These are phyloP conservation scores for Usnea hakonensis DNA, from an alignment of 495 filamentous ascomycete genomes.

Conservation along the genomic window DNA sequence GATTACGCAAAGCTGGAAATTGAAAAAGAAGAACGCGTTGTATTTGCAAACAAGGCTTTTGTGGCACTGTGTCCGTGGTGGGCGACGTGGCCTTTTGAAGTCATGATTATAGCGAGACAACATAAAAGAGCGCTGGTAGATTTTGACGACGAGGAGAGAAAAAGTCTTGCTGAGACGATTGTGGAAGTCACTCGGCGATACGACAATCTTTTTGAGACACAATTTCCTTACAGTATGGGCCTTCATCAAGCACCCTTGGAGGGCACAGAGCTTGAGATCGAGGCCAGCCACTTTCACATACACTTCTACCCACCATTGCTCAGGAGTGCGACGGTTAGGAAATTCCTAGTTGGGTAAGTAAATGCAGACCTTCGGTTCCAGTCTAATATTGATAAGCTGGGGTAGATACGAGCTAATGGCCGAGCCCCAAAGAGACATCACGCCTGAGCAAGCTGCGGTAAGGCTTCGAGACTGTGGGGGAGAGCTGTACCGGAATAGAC, in stretches of 20 bases:
- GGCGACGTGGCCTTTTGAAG: conserved; percentile 95
- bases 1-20: conserved; percentile 84
- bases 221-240: conserved; percentile 90
- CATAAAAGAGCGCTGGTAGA: conserved; percentile 79
- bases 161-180: conserved; percentile 70
- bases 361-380: not conserved
- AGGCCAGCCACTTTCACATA: conserved; percentile 84
- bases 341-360: conserved; percentile 80
- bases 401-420: conserved; percentile 80
- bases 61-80: conserved; percentile 91
- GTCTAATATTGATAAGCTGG: not conserved
- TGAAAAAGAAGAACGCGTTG: conserved; percentile 72
- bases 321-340: conserved; percentile 85
- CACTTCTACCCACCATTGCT: conserved; percentile 95
- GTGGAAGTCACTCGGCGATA: conserved; percentile 83
- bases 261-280: conserved; percentile 74
- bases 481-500: conserved; percentile 69
- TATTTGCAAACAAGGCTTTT: conserved; percentile 78
- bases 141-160: conserved; percentile 57
- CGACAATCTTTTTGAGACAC: conserved; percentile 94
- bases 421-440: conserved; percentile 95
- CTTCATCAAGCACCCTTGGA: conserved; percentile 91
- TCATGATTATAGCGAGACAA: conserved; percentile 76
- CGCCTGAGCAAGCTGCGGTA: conserved; percentile 87
- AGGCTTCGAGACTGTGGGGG: conserved; percentile 68